Conservation (phyloP, 2,329 filamentous ascomycete genomes). For the Colletotrichum sp. region DNA sequence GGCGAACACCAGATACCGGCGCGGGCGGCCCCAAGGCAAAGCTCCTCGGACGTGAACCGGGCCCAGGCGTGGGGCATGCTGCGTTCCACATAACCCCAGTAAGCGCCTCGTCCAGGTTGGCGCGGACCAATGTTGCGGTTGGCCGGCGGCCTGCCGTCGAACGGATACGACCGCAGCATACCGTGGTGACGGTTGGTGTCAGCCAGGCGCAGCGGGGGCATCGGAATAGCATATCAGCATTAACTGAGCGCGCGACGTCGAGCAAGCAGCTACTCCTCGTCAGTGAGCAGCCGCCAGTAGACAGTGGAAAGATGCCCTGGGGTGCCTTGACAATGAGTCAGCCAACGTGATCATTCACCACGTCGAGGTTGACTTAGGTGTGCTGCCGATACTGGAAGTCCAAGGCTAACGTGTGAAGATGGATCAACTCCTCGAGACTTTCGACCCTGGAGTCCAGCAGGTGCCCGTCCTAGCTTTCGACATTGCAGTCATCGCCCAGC, state of each 20-base stretch:
- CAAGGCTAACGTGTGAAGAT: background rate
- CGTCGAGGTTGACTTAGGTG: background rate
- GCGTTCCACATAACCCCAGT: background rate
- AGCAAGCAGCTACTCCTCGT: background rate
- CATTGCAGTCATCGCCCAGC: background rate
- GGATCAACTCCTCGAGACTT: background rate
- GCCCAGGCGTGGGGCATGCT: background rate
- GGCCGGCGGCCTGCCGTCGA: background rate
- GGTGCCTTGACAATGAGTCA: background rate
- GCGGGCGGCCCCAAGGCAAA: background rate
- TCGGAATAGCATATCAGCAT: background rate
- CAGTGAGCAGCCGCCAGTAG: background rate
- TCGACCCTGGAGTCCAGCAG: background rate
- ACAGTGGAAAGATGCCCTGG: background rate
- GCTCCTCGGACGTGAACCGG: background rate
- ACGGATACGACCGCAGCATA: background rate
- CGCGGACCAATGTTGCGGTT: background rate
- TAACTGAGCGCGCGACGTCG: background rate
- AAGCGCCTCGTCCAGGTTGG: background rate
- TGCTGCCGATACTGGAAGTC: background rate
- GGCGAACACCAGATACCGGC: background rate
- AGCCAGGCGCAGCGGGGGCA: background rate
- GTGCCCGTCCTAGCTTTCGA: background rate
- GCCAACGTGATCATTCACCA: background rate
- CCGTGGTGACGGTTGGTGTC: background rate